phyloP scores from a whole-genome alignment of 352 stramenopile species.

The Globisporangium rhizosaccharum region DNA sequence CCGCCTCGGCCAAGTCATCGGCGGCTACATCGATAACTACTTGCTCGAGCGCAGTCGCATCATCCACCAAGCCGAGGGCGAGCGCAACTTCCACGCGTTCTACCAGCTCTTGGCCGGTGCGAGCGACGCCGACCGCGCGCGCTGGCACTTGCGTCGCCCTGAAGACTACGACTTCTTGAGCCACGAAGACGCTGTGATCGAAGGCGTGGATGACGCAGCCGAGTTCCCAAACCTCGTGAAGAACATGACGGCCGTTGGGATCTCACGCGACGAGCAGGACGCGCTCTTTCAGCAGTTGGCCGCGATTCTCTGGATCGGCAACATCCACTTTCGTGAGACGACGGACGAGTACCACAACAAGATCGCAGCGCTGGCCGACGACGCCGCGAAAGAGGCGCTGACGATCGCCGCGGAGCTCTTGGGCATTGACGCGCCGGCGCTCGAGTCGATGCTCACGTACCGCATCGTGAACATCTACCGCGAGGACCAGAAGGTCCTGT shows the following conservation, averaged over 20 bases:
- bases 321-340: slow-evolving; percentile 75
- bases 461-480: slow-evolving; percentile 77
- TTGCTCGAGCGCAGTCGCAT: slow-evolving; percentile 91
- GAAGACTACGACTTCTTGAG: slow-evolving; percentile 65
- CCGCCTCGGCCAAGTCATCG: slow-evolving; percentile 69
- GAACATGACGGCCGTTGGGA: slow-evolving; percentile 69
- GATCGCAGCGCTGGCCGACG: slow-evolving; percentile 53
- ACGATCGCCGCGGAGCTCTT: slow-evolving; percentile 53
- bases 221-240: slow-evolving; percentile 55
- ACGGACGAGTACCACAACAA: slow-evolving; percentile 75
- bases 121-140: slow-evolving; percentile 34
- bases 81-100: slow-evolving; percentile 94
- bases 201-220: slow-evolving; percentile 69
- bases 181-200: slow-evolving; percentile 61
- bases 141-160: slow-evolving; percentile 46
- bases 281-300: slow-evolving; percentile 75
- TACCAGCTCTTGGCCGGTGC: slow-evolving; percentile 88
- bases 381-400: slow-evolving; percentile 44
- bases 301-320: slow-evolving; percentile 81
- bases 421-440: slow-evolving; percentile 50
- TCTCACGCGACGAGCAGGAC: slow-evolving; percentile 63
- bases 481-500: slow-evolving; percentile 73
- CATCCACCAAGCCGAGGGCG: slow-evolving; percentile 76
- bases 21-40: slow-evolving; percentile 87
- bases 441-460: slow-evolving; percentile 73